Conservation (phyloP, 371 early-diverging fungal species). For the Mucor plumbeus region DNA sequence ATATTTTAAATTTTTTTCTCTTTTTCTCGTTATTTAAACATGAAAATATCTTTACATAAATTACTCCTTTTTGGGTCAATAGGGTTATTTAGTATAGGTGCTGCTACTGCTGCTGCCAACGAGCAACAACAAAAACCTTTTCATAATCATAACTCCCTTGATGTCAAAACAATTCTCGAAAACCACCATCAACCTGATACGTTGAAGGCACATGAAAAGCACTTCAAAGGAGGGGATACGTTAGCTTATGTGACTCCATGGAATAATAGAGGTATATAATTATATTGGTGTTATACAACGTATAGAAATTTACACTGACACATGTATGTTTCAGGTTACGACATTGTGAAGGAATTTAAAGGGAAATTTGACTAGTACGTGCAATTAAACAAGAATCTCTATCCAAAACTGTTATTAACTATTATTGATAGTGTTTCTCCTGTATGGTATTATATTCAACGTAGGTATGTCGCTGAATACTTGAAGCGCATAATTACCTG, state of each 20-base stretch:
- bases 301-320: background rate
- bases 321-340: slow-evolving; percentile 48
- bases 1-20: too few species aligned
- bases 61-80: background rate
- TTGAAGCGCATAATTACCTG: background rate
- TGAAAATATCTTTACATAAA: background rate
- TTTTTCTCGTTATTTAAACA: background rate
- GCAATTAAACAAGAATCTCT: background rate
- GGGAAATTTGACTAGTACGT: slow-evolving; percentile 69
- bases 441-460: slow-evolving; percentile 61
- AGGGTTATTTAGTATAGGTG: background rate
- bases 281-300: background rate
- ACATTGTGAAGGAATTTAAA: slow-evolving; percentile 63
- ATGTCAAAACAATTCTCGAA: slow-evolving; percentile 19
- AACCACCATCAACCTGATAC: slow-evolving; percentile 22
- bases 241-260: slow-evolving; percentile 75
- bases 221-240: slow-evolving; percentile 43
- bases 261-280: slow-evolving; percentile 60
- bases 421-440: slow-evolving; percentile 52
- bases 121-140: background rate
- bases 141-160: slow-evolving; percentile 1
- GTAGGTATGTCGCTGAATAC: slow-evolving; percentile 21
- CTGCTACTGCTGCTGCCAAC: too few species aligned
- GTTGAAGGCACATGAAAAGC: slow-evolving; percentile 41
- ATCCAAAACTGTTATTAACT: background rate